Evolutionary conservation across 768 basidiomycete species (phyloP).

Genomic region (Galerina sulciceps): DNA sequence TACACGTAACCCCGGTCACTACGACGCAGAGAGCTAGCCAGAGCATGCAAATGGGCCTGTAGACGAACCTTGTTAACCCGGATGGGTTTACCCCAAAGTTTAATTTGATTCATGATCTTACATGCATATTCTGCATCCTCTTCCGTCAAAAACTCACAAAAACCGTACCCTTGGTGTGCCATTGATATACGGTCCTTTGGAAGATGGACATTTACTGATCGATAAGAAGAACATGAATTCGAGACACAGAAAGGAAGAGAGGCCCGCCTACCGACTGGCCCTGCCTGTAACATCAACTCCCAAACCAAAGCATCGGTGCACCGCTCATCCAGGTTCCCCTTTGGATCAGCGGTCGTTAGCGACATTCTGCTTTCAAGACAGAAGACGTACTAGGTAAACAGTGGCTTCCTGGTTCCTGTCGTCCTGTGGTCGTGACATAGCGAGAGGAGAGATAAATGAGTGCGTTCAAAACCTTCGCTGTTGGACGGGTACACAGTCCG

Average conservation of each 20-base stretch:
- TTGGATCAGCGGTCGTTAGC: conserved; percentile 3
- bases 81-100: conserved; percentile 98
- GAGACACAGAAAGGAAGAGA: not conserved
- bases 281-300: conserved; percentile 99
- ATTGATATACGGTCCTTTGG: conserved; percentile 99
- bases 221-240: not conserved
- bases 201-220: conserved; percentile 91
- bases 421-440: conserved; percentile 77
- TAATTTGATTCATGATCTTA: conserved; percentile 99
- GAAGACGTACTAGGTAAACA: conserved; percentile 71
- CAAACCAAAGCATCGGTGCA: conserved; percentile 93
- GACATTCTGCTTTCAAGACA: not conserved
- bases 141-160: conserved; percentile 99
- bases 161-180: conserved; percentile 98
- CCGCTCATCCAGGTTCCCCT: conserved; percentile 98
- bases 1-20: not conserved
- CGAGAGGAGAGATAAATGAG: conserved; percentile 11
- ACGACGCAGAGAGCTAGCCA: too few relatives aligned
- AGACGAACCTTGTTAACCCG: conserved; percentile 93
- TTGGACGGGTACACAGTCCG: too few relatives aligned
- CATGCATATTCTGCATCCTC: conserved; percentile 99
- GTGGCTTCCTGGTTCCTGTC: conserved; percentile 93
- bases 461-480: not conserved
- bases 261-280: conserved; percentile 83
- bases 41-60: conserved; percentile 9